Evolutionary conservation across 768 basidiomycete genomes (phyloP).

Genomic region (Russula foetens): DNA sequence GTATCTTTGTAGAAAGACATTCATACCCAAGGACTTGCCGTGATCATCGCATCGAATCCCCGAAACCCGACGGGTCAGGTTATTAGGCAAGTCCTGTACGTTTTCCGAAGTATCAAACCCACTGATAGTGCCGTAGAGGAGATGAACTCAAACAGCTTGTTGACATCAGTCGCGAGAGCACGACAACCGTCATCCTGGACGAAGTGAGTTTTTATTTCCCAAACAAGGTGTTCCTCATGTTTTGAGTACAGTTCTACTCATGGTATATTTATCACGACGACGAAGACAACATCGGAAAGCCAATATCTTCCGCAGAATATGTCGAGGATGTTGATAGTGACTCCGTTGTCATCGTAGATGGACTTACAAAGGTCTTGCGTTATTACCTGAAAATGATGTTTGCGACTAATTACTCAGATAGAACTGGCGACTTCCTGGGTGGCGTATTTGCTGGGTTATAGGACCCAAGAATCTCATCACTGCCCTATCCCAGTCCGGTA

Average conservation of each 20-base stretch:
- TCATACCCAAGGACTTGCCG: conserved; percentile 70
- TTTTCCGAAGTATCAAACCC: neutral
- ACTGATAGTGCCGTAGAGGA: conserved; percentile 37
- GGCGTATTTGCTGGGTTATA: conserved; percentile 90
- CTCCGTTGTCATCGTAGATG: conserved; percentile 79
- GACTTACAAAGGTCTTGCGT: conserved; percentile 70
- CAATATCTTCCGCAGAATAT: conserved; percentile 75
- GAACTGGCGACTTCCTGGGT: conserved; percentile 94
- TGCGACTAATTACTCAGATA: conserved; percentile 31
- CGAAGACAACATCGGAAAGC: conserved; percentile 63
- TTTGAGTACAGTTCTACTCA: conserved; percentile 65
- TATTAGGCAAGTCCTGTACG: conserved; percentile 39
- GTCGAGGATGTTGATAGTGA: conserved; percentile 87
- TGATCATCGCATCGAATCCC: conserved; percentile 89
- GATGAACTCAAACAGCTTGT: conserved; percentile 79
- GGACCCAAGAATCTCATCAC: conserved; percentile 85
- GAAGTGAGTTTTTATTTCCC: conserved; percentile 42
- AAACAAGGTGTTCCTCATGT: neutral
- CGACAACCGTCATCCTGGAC: conserved; percentile 75
- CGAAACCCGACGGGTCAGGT: conserved; percentile 95
- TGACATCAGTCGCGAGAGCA: conserved; percentile 54
- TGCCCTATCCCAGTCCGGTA: conserved; percentile 84
- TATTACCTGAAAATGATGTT: neutral
- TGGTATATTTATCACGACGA: conserved; percentile 91
- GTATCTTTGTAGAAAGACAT: conserved; percentile 59